Evolutionary conservation across 2,329 filamentous ascomycete genomes (phyloP).

Genomic region (Camptophora hylomeconis): DNA sequence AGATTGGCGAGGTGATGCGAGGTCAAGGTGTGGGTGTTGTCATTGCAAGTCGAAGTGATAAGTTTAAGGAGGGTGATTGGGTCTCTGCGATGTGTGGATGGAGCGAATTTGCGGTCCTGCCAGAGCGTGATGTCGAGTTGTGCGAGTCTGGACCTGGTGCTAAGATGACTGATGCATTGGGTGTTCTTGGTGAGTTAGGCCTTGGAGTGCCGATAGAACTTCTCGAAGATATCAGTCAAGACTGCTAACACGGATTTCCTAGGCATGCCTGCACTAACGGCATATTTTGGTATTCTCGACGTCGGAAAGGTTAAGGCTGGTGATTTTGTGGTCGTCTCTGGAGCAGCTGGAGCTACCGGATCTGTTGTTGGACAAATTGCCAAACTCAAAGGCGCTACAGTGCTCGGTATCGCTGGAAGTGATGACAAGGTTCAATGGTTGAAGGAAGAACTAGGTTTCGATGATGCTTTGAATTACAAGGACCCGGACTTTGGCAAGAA

Average conservation of each 20-base stretch:
- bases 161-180: constrained; percentile 47
- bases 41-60: constrained; percentile 43
- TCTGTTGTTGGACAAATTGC: constrained; percentile 67
- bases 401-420: constrained; percentile 53
- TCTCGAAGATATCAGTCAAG: too few species aligned
- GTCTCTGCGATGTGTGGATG: constrained; percentile 47
- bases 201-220: too few species aligned
- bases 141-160: constrained; percentile 25
- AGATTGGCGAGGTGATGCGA: constrained; percentile 57
- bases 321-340: constrained; percentile 64
- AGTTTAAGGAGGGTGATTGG: constrained; percentile 44
- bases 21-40: constrained; percentile 48
- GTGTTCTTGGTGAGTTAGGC: constrained; percentile 35
- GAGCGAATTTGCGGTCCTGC: constrained; percentile 54
- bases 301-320: constrained; percentile 55
- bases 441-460: constrained; percentile 50
- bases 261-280: constrained; percentile 59
- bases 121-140: constrained; percentile 37
- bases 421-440: constrained; percentile 57
- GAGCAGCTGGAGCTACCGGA: constrained; percentile 66
- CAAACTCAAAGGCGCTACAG: constrained; percentile 54
- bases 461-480: constrained; percentile 59
- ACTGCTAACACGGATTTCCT: too few species aligned
- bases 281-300: constrained; percentile 61
- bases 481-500: constrained; percentile 45